Base-by-base conservation (phyloP, 345 rosid species). In the Hypericum perforatum region DNA sequence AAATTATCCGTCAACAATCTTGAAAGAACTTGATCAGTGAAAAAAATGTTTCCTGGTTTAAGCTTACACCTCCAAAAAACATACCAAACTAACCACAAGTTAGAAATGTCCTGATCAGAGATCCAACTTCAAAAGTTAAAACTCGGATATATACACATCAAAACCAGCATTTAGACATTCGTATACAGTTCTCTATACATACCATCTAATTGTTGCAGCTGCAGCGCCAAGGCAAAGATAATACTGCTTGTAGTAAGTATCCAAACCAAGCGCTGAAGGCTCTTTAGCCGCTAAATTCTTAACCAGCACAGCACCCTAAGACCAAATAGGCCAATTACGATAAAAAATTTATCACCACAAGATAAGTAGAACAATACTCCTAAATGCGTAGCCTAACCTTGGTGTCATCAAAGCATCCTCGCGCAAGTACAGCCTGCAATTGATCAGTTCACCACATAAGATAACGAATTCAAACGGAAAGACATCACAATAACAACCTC, bases 341-440 rank as follows among this genome's bases (percentile, higher is more conserved):
- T 43, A 54, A 73, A 60, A 60, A 63, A 51, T 11, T 9, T 64
- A 63, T 56, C 43, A 56, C 62, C 58, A 46, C 13, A n/a, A 60
- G 63, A 43, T 49, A 64, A 6, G 63, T 10, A 22, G 54, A 58
- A 46, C 48, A 53, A 70, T 36, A 11, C 59, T 22, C 22, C 57
- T 45, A 49, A 42, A 37, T 53, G 55, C 57, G 43, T 37, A 12
- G 55, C 56, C 42, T 29, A 65, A 92, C 98, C 98, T 85, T 92
- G 40, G 98, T 92, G 70, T 92, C 98, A 62, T 88, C 95, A 56
- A 88, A 92, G 77, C 94, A 85, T 53, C 95, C 82, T 45, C 98
- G 95, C 16, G 87, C 80, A 76, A 85, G 68, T 49, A 83, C 84
- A 63, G 79, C 86, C 98, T 92, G 72, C 49, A 70, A 49, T 22